Percentiles rank a stretch among this genome's conserved stretches.
Conservation (phyloP, 306 rosid species). For the Psophocarpus tetragonolobus region DNA sequence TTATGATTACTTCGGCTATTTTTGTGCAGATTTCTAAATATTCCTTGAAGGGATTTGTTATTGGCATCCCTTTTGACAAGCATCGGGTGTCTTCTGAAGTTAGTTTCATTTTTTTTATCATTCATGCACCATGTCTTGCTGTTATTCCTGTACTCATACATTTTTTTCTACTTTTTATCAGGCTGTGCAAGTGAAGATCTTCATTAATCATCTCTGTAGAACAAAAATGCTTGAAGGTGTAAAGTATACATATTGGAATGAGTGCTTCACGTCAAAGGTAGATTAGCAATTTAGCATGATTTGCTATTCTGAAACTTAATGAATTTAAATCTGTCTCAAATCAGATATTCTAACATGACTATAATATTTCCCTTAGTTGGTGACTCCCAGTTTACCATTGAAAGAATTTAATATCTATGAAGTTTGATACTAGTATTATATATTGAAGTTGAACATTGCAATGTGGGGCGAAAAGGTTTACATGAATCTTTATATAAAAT, state of each 20-base stretch:
- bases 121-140: not conserved
- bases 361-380: not conserved
- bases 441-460: not conserved
- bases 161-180: conserved; percentile 31
- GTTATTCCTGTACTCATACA: not conserved
- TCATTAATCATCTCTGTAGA: conserved; percentile 56
- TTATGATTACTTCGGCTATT: conserved; percentile 27
- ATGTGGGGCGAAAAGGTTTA: not conserved
- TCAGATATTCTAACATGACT: not conserved
- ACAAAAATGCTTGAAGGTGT: conserved; percentile 61
- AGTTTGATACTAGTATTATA: not conserved
- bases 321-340: not conserved
- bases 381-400: not conserved
- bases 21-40: conserved; percentile 62
- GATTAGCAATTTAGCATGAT: not conserved
- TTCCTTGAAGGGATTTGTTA: conserved; percentile 67
- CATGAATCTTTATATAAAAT: not conserved
- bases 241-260: conserved; percentile 78
- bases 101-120: conserved; percentile 34
- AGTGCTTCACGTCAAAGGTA: conserved; percentile 83
- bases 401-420: not conserved
- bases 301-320: conserved; percentile 7
- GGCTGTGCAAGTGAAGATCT: conserved; percentile 63
- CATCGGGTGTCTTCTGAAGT: conserved; percentile 44
- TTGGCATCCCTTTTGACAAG: conserved; percentile 60